Base-by-base conservation (phyloP, 345 rosid genomes). In the Barbarea vulgaris region DNA sequence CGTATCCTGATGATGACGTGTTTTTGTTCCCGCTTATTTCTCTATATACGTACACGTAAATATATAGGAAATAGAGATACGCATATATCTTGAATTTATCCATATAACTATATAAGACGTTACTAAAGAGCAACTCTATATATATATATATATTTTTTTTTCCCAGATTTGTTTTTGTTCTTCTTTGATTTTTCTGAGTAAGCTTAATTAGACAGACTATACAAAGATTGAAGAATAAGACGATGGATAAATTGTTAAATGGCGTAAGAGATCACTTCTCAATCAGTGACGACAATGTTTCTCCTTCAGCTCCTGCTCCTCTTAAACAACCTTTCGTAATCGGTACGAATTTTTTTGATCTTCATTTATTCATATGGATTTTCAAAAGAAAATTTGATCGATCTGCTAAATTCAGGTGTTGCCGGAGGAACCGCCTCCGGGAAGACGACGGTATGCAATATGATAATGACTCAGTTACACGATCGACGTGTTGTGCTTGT, bases 371-470 rank as follows among this genome's bases (percentile, higher is more conserved):
- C 8, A n/a, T 0, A 9, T 8, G 4, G 12, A 18, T 19, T 24
- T 56, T 36, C 15, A 6, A 58, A n/a, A n/a, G n/a, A n/a, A n/a
- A 18, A 50, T 7, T 31, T n/a, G 46, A 21, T 73, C 17, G 67
- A 77, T 69, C 72, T 34, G 24, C 4, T 17, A 10, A 10, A 52
- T 55, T 34, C 70, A 91, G 95, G 97, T 63, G 98, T 94, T 61
- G 93, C 93, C 30, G 95, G 97, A 2, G 97, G 97, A 42, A 91
- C 93, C 27, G 95, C 98, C 39, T 94, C 97, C 1, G 97, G 97
- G n/a, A 91, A 91, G 71, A 94, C 97, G 15, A 94, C 95, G 3
- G 95, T 94, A 5, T 91, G 98, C 82, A 86, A 91, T 74, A 83
- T 90, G 92, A 91, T 94, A n/a, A 89, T 94, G 59, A 84, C 97